Evolutionary conservation across 805 yeast genomes (phyloP).

Genomic region (Geotrichum ghanense): DNA sequence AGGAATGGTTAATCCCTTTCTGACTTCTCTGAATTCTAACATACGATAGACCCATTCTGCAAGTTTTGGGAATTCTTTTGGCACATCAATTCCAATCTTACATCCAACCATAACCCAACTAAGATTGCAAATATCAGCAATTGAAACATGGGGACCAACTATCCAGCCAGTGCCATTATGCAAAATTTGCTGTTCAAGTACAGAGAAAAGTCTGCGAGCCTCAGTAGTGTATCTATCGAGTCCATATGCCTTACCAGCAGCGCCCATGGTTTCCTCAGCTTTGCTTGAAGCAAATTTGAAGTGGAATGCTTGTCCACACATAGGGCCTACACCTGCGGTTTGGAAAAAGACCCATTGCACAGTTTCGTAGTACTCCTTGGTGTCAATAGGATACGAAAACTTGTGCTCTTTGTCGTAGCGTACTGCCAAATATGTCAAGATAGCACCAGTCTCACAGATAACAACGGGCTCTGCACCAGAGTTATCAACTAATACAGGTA

Average conservation of each 20-base stretch:
- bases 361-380: conserved; percentile 33
- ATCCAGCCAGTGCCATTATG: conserved; percentile 38
- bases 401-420: conserved; percentile 46
- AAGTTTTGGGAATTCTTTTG: conserved; percentile 44
- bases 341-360: conserved; percentile 44
- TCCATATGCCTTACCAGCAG: conserved; percentile 38
- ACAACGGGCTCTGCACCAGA: conserved; percentile 26
- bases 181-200: conserved; percentile 38
- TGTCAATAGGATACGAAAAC: conserved; percentile 26
- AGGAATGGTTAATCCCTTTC: conserved; percentile 19
- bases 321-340: conserved; percentile 49
- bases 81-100: conserved; percentile 12
- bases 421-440: conserved; percentile 46
- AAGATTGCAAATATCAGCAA: conserved; percentile 42
- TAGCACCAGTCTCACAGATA: conserved; percentile 51
- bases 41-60: conserved; percentile 84
- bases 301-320: conserved; percentile 49
- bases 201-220: conserved; percentile 41
- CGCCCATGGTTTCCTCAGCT: conserved; percentile 35
- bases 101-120: conserved; percentile 33
- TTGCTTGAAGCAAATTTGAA: no score
- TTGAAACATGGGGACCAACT: conserved; percentile 45
- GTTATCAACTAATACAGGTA: conserved; percentile 43
- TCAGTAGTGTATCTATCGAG: conserved; percentile 41
- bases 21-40: conserved; percentile 81